Percentiles rank a stretch among this genome's conserved stretches.
Conservation (phyloP, 768 basidiomycete species). For the Rhodocollybia butyracea region DNA sequence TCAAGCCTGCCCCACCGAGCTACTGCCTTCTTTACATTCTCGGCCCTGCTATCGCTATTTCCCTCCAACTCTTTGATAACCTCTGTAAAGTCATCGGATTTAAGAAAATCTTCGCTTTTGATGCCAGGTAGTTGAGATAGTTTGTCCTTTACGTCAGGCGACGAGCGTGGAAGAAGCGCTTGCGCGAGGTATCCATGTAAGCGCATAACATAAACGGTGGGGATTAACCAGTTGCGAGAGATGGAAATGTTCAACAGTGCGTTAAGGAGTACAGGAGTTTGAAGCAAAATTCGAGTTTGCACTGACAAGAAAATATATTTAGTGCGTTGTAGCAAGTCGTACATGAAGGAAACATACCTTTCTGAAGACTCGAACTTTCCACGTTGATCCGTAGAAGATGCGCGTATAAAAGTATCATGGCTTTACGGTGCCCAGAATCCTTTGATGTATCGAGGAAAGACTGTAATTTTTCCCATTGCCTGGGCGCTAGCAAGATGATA, state of each 20-base stretch:
- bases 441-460: constrained; percentile 34
- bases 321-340: neutral
- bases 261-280: constrained; percentile 68
- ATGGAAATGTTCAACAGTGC: constrained; percentile 81
- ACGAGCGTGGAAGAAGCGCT: constrained; percentile 64
- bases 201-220: constrained; percentile 75
- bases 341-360: constrained; percentile 46
- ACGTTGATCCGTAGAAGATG: constrained; percentile 74
- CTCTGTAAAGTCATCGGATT: constrained; percentile 40
- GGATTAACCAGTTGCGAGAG: constrained; percentile 85
- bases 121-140: constrained; percentile 83
- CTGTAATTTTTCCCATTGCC: constrained; percentile 53
- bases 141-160: constrained; percentile 23
- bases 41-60: constrained; percentile 44
- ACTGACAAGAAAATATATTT: constrained; percentile 39
- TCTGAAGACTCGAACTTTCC: constrained; percentile 47
- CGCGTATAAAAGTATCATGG: constrained; percentile 76
- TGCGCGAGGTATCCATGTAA: constrained; percentile 83
- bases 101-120: constrained; percentile 43
- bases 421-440: constrained; percentile 43
- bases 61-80: constrained; percentile 48
- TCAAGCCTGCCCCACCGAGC: constrained; percentile 74
- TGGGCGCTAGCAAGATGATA: constrained; percentile 39
- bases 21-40: constrained; percentile 61
- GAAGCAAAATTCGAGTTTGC: constrained; percentile 67